These are phyloP conservation scores for Chalciporus chontae DNA, from an alignment of 768 basidiomycete genomes.

Conservation along the genomic window DNA sequence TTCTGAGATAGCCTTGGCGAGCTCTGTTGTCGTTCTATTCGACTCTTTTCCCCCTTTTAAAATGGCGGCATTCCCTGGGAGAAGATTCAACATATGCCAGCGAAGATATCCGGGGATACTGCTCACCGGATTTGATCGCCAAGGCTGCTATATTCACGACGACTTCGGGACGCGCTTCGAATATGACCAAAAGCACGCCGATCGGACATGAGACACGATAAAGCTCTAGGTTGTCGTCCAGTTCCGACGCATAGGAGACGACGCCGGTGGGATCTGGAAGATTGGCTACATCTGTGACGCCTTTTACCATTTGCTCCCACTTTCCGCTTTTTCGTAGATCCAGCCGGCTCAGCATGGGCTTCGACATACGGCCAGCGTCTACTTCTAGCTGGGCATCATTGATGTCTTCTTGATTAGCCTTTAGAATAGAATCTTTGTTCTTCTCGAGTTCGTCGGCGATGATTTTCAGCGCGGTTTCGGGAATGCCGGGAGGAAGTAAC, in stretches of 20 bases:
- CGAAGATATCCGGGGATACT: not conserved
- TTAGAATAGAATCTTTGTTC: slow-evolving; percentile 65
- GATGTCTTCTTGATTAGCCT: slow-evolving; percentile 80
- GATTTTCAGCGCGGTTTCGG: slow-evolving; percentile 65
- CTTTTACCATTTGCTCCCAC: slow-evolving; percentile 92
- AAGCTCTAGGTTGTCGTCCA: slow-evolving; percentile 84
- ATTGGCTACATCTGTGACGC: slow-evolving; percentile 79
- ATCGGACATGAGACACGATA: slow-evolving; percentile 96
- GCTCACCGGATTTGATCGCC: slow-evolving; percentile 92
- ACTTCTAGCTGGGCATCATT: slow-evolving; percentile 78
- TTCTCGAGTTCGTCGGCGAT: slow-evolving; percentile 66
- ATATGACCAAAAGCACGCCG: slow-evolving; percentile 93
- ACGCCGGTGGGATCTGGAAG: slow-evolving; percentile 85
- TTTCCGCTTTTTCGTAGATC: slow-evolving; percentile 80
- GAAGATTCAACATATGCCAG: not conserved
- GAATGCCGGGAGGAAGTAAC: slow-evolving; percentile 62
- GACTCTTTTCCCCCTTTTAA: slow-evolving; percentile 98
- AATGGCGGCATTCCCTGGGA: slow-evolving; percentile 89
- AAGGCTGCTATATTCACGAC: slow-evolving; percentile 95
- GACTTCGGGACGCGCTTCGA: slow-evolving; percentile 96
- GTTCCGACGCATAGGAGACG: slow-evolving; percentile 83
- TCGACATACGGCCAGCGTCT: slow-evolving; percentile 78
- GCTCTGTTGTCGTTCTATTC: slow-evolving; percentile 66
- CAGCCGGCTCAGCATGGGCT: slow-evolving; percentile 79
- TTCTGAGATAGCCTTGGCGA: slow-evolving; percentile 75